phyloP scores from a whole-genome alignment of 306 rosid species.

The Malus sieversii region DNA sequence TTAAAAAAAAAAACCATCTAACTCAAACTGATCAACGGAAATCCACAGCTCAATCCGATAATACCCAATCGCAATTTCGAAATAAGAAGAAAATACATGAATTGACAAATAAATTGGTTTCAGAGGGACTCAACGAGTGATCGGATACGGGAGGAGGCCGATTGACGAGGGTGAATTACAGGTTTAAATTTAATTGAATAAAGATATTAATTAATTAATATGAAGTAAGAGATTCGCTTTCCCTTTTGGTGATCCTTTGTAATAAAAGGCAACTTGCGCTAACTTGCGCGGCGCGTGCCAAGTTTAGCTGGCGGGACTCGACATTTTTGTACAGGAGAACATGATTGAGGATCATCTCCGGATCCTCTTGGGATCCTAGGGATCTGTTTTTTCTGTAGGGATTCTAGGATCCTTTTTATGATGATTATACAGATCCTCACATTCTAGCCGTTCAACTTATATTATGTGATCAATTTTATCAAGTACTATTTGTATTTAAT shows the following conservation, averaged over 20 bases:
- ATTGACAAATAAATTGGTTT: not conserved
- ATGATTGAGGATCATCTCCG: no score
- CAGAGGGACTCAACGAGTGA: not conserved
- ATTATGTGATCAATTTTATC: fast-evolving
- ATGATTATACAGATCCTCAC: no score
- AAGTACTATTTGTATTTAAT: fast-evolving
- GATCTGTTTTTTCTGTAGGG: no score
- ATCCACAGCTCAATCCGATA: not conserved
- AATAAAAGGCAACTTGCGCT: not conserved
- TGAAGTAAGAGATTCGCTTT: not conserved
- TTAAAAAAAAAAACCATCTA: not conserved
- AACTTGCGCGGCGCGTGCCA: constrained; percentile 7
- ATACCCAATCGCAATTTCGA: not conserved
- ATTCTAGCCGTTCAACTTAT: fast-evolving
- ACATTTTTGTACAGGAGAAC: no score
- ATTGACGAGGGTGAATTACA: not conserved
- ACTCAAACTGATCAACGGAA: not conserved
- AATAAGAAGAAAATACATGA: not conserved
- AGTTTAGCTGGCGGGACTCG: not conserved
- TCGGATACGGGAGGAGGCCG: not conserved
- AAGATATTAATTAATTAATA: not conserved
- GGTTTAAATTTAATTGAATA: not conserved
- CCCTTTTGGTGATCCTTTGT: not conserved
- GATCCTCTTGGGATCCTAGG: no score
- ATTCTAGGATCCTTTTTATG: no score